Evolutionary conservation across 2,329 filamentous ascomycete genomes (phyloP).

Genomic region (Talaromyces sp.): DNA sequence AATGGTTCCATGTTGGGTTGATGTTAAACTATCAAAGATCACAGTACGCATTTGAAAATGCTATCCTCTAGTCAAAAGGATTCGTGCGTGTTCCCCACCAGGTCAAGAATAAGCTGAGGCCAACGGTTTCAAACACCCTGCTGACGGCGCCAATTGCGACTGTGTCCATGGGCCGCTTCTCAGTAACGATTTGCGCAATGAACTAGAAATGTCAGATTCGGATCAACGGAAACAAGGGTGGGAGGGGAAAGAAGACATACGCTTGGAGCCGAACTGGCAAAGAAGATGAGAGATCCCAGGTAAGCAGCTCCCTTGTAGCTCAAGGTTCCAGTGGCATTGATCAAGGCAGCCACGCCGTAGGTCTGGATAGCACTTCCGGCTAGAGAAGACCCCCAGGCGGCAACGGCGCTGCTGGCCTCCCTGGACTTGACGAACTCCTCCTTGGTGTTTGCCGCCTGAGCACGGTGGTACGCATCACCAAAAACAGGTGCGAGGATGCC

Average conservation of each 20-base stretch:
- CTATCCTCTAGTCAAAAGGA: constrained; percentile 65
- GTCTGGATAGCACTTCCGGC: constrained; percentile 82
- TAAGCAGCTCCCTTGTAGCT: constrained; percentile 97
- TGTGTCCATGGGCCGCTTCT: constrained; percentile 88
- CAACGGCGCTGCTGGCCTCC: constrained; percentile 80
- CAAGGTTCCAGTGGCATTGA: constrained; percentile 91
- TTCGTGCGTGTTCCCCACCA: constrained; percentile 97
- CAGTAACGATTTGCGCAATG: constrained; percentile 76
- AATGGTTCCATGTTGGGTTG: not conserved
- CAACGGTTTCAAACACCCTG: constrained; percentile 87
- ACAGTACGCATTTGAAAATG: not conserved
- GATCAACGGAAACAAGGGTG: not conserved
- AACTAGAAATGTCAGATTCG: constrained; percentile 50
- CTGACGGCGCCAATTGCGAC: constrained; percentile 78
- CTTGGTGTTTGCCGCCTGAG: constrained; percentile 85
- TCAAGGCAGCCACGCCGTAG: constrained; percentile 82
- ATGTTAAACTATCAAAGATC: not conserved
- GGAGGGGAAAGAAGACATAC: constrained; percentile 49
- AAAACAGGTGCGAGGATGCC: constrained; percentile 85
- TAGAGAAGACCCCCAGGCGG: constrained; percentile 85
- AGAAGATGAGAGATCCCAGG: constrained; percentile 84
- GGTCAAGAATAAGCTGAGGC: constrained; percentile 84
- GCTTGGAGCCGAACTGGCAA: constrained; percentile 78
- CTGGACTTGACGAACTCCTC: constrained; percentile 94
- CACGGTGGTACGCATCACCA: constrained; percentile 88